Evolutionary conservation across 352 stramenopile genomes (phyloP).

Genomic region (Globisporangium radiosum): DNA sequence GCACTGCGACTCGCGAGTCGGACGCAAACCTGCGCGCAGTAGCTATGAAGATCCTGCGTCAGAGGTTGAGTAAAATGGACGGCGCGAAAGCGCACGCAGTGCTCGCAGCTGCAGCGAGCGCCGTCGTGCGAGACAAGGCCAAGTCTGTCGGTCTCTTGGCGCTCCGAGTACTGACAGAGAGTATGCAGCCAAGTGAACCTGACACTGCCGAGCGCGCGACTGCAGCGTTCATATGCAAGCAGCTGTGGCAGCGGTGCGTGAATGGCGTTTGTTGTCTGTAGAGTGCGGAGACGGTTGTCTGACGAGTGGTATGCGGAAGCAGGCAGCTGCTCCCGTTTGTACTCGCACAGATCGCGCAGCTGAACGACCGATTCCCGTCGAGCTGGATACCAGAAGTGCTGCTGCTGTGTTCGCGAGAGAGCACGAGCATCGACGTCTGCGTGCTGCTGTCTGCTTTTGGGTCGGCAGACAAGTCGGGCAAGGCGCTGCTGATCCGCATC

Average conservation of each 20-base stretch:
- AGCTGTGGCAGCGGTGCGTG: not conserved
- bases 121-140: not conserved
- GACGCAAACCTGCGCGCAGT: not conserved
- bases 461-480: not conserved
- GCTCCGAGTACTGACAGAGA: not conserved
- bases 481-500: not conserved
- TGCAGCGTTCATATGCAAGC: not conserved
- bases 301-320: not conserved
- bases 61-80: not conserved
- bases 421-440: not conserved
- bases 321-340: not conserved
- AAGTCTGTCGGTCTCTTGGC: not conserved
- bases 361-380: not conserved
- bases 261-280: not conserved
- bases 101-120: not conserved
- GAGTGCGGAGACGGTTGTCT: not conserved
- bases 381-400: conserved; percentile 3
- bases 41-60: not conserved
- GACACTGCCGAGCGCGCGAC: not conserved
- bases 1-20: not conserved
- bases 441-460: not conserved
- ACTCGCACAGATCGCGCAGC: not conserved
- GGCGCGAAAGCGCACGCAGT: not conserved
- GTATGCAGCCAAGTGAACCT: not conserved
- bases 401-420: not conserved